Evolutionary conservation across 805 yeast genomes (phyloP).

Genomic region (Monosporozyma yasuniensis): DNA sequence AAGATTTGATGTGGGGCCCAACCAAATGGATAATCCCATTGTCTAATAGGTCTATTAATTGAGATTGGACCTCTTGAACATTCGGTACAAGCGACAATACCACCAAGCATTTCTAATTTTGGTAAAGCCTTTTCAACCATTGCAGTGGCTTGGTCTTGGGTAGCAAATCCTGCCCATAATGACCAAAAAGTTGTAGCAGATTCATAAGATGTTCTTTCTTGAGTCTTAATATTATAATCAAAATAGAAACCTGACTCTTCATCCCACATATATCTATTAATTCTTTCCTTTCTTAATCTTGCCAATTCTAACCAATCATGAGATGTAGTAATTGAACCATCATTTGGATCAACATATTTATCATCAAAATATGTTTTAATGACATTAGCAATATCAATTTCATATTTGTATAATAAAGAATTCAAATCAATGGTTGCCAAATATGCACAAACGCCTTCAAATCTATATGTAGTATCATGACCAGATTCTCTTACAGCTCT

Average conservation of each 20-base stretch:
- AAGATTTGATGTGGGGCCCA: conserved; percentile 98
- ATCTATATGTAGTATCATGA: conserved; percentile 85
- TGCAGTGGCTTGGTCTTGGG: conserved; percentile 55
- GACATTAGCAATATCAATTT: conserved; percentile 64
- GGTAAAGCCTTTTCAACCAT: conserved; percentile 51
- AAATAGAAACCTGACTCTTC: conserved; percentile 67
- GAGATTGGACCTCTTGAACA: conserved; percentile 64
- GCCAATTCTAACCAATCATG: conserved; percentile 59
- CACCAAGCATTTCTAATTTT: conserved; percentile 79
- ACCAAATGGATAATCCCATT: conserved; percentile 97
- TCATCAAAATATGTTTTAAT: conserved; percentile 51
- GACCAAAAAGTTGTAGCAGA: conserved; percentile 92
- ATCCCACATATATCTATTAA: conserved; percentile 76
- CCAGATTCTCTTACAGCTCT: conserved; percentile 95
- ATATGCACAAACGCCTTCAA: conserved; percentile 83
- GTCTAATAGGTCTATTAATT: conserved; percentile 72
- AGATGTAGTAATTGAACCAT: conserved; percentile 37
- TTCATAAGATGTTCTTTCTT: conserved; percentile 56
- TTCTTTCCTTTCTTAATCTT: conserved; percentile 39
- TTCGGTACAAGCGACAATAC: conserved; percentile 76
- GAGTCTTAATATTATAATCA: conserved; percentile 65
- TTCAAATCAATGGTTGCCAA: conserved; percentile 88
- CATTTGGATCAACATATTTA: conserved; percentile 32
- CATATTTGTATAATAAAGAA: conserved; percentile 81
- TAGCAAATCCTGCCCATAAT: conserved; percentile 70